Conservation (phyloP, 345 rosid species). For the Psidium friedrichsthalianum region DNA sequence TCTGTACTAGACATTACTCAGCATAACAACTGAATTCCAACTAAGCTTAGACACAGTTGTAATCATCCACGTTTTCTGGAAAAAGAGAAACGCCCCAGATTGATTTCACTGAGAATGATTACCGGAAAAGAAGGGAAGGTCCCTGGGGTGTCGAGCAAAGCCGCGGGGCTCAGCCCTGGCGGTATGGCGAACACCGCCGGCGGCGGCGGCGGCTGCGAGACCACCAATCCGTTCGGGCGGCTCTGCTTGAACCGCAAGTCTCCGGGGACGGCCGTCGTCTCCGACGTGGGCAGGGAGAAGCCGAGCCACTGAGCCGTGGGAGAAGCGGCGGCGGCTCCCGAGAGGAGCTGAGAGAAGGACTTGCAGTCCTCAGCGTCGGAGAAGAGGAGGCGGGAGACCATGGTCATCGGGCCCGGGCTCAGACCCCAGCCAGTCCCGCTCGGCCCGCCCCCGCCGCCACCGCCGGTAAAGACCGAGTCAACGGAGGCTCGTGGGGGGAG, state of each 20-base stretch:
- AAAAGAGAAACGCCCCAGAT: neutral
- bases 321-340: constrained; percentile 63
- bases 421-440: constrained; percentile 23
- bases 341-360: constrained; percentile 83
- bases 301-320: constrained; percentile 14
- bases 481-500: constrained; percentile 50
- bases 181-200: constrained; percentile 48
- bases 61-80: neutral
- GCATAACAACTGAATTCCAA: neutral
- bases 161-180: constrained; percentile 87
- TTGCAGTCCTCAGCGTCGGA: constrained; percentile 54
- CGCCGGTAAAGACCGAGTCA: constrained; percentile 22
- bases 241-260: constrained; percentile 21
- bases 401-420: constrained; percentile 88
- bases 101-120: neutral
- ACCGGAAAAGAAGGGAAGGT: constrained; percentile 47
- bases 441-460: neutral
- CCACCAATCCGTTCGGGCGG: constrained; percentile 35
- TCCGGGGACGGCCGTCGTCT: neutral
- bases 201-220: constrained; percentile 31
- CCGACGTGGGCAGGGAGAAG: constrained; percentile 54
- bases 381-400: constrained; percentile 78
- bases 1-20: neutral
- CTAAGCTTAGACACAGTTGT: neutral
- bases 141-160: constrained; percentile 62